phyloP scores from a whole-genome alignment of 208 protist genomes.

The Borovskyia barvae region DNA sequence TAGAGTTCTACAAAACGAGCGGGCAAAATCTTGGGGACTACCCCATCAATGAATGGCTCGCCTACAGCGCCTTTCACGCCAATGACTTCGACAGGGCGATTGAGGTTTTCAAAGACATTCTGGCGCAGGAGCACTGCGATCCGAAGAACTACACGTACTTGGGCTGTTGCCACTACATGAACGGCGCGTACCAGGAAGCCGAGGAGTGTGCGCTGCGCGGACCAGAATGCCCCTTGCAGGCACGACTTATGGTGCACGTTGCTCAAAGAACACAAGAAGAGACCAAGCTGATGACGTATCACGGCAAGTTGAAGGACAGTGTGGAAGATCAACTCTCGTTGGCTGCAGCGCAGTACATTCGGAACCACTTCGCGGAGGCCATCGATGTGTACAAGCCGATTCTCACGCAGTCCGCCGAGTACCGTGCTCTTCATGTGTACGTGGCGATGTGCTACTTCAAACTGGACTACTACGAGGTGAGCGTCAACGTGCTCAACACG shows the following conservation, averaged over 20 bases:
- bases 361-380: slow-evolving; percentile 95
- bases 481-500: slow-evolving; percentile 87
- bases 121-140: slow-evolving; percentile 56
- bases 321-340: slow-evolving; percentile 93
- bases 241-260: slow-evolving; percentile 94
- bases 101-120: slow-evolving; percentile 87
- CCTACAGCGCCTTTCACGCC: slow-evolving; percentile 94
- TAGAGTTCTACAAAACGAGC: slow-evolving; percentile 88
- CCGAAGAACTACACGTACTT: slow-evolving; percentile 79
- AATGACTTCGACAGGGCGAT: slow-evolving; percentile 92
- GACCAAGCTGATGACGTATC: slow-evolving; percentile 91
- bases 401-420: slow-evolving; percentile 93
- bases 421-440: slow-evolving; percentile 95
- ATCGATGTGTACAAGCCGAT: slow-evolving; percentile 98
- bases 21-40: slow-evolving; percentile 73
- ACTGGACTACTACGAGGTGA: slow-evolving; percentile 97
- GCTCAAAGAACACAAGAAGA: slow-evolving; percentile 93
- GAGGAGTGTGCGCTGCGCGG: slow-evolving; percentile 86
- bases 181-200: slow-evolving; percentile 88
- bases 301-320: slow-evolving; percentile 86
- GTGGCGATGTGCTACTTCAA: slow-evolving; percentile 98
- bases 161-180: slow-evolving; percentile 82
- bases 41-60: slow-evolving; percentile 91
- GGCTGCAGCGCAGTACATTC: slow-evolving; percentile 94
- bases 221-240: slow-evolving; percentile 81